Evolutionary conservation across 2,329 filamentous ascomycete genomes (phyloP).

Genomic region (Hypoxylon rubiginosum): DNA sequence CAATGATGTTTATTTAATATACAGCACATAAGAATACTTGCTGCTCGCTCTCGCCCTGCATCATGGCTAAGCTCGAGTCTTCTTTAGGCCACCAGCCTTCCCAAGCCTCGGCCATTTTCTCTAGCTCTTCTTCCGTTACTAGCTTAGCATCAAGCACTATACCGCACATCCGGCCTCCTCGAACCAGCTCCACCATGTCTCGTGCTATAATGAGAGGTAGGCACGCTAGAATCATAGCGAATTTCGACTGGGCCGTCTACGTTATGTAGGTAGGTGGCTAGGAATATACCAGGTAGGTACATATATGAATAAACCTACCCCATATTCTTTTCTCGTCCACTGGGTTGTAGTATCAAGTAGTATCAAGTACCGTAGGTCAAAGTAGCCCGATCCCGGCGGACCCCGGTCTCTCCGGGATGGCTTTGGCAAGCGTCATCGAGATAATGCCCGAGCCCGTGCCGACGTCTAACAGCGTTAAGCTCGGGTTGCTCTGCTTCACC

Average conservation of each 20-base stretch:
- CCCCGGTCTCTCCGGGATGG: slow-evolving; percentile 8
- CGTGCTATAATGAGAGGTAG: slow-evolving; percentile 16
- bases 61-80: slow-evolving; percentile 21
- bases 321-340: slow-evolving; percentile 26
- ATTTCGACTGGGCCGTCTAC: too few species aligned
- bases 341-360: slow-evolving; percentile 19
- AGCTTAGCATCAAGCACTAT: slow-evolving; percentile 11
- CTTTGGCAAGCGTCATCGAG: background rate
- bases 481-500: background rate
- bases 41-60: background rate
- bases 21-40: background rate
- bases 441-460: background rate
- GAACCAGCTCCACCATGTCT: slow-evolving; percentile 18
- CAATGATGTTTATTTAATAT: background rate
- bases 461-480: background rate
- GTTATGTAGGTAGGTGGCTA: too few species aligned
- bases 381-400: slow-evolving; percentile 18
- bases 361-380: slow-evolving; percentile 28
- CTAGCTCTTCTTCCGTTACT: slow-evolving; percentile 17
- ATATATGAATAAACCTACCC: slow-evolving; percentile 19
- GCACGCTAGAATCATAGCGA: background rate
- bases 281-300: too few species aligned
- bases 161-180: slow-evolving; percentile 13
- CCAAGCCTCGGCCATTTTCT: slow-evolving; percentile 30
- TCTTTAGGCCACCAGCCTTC: slow-evolving; percentile 18